phyloP scores from a whole-genome alignment of 306 rosid species.

The Phaseolus lunatus region DNA sequence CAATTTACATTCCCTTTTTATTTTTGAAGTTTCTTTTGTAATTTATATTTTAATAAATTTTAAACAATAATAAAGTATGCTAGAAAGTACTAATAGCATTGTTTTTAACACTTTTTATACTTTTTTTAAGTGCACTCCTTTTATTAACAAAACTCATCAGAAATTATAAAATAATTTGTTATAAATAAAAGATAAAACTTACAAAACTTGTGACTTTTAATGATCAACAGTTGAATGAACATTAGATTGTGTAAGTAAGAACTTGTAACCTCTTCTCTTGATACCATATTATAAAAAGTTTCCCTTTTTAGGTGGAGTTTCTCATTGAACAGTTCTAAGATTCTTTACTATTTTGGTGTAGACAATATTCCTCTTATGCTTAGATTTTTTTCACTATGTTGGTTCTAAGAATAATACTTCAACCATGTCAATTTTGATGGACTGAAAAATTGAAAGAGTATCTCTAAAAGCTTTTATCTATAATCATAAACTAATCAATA shows the following conservation, averaged over 20 bases:
- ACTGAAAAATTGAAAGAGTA: not conserved
- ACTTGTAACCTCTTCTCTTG: not conserved
- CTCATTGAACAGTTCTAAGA: not conserved
- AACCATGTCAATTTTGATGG: constrained; percentile 1
- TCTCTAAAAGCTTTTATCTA: not conserved
- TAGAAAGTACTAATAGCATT: too few relatives aligned
- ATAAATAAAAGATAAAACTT: not conserved
- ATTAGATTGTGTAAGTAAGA: too few relatives aligned
- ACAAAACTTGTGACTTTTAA: not conserved
- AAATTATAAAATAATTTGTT: not conserved
- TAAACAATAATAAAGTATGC: too few relatives aligned
- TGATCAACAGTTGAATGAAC: too few relatives aligned
- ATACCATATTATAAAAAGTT: not conserved
- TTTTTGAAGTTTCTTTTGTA: too few relatives aligned
- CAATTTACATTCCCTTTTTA: not conserved
- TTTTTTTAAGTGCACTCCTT: too few relatives aligned
- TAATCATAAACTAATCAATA: not conserved
- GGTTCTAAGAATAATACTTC: not conserved
- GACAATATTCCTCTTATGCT: constrained; percentile 10
- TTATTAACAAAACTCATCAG: not conserved
- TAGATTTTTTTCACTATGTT: not conserved
- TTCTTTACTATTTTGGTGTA: not conserved
- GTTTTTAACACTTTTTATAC: too few relatives aligned
- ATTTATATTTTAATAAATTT: too few relatives aligned
- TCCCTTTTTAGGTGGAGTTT: not conserved